Evolutionary conservation across 805 yeast species (phyloP), one percentile per base, ranked within the genome.

Genomic region (Diddensiella santjacobensis): DNA sequence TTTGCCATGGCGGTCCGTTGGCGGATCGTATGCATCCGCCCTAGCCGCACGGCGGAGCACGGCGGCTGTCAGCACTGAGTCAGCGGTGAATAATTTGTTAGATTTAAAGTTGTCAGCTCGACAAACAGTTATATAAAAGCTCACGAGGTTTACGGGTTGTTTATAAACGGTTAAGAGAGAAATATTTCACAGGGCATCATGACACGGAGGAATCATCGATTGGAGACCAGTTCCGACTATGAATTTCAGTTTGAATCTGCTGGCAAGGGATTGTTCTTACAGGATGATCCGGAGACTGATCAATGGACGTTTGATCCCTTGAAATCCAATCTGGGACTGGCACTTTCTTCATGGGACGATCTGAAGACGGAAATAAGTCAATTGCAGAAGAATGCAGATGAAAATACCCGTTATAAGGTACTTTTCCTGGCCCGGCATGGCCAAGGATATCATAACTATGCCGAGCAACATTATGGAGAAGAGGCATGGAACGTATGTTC

Each of bases 381-480:
- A n/a, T 63, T 77, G 55, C 47, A 54, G 35, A 22, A 43, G n/a
- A 17, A 23, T 2, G 75, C 74, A 50, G 55, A 49, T 1, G 37
- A 49, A 4, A 57, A 68, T 29, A 31, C 57, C n/a, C 43, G 52
- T 17, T 77, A 75, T 61, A 77, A 77, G 58, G 56, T 77, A 8
- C 60, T 77, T 35, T 71, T 71, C 50, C 64, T 75, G 30, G 79
- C 76, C 3, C 68, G 81, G 44, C 81, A 77, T 52, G 81, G 80
- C 3, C 78, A 77, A 52, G 81, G 81, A 1, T 75, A 56, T 57
- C 81, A 77, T 56, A 77, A 77, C 55, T 58, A 67, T 47, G 78
- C 76, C 22, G 73, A 74, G 54, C 44, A 64, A 15, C 65, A 64
- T 44, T 76, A 76, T 55, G 81, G 80, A 13, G 66, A 70, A 30